phyloP scores from a whole-genome alignment of 768 basidiomycete species.

The Tulasnella sp. region DNA sequence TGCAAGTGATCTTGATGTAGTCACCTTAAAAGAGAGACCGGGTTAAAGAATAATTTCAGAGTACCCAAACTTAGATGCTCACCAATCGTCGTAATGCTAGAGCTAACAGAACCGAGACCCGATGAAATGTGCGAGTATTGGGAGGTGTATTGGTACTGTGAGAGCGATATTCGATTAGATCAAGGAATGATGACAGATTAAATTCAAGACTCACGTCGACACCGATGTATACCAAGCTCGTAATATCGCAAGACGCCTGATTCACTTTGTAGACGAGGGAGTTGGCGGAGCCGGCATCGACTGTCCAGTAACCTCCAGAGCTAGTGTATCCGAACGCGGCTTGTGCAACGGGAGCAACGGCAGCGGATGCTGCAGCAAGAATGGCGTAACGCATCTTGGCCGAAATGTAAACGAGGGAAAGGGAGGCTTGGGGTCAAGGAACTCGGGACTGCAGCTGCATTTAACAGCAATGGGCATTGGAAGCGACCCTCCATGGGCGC shows the following conservation, averaged over 20 bases:
- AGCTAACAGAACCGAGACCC: slow-evolving; percentile 52
- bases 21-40: slow-evolving; percentile 42
- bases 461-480: not conserved
- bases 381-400: slow-evolving; percentile 9
- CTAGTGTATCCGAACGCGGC: slow-evolving; percentile 55
- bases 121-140: slow-evolving; percentile 55
- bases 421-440: not conserved
- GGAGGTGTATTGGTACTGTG: slow-evolving; percentile 50
- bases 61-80: not conserved
- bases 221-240: slow-evolving; percentile 52
- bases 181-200: not conserved
- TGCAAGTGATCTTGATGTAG: slow-evolving; percentile 51
- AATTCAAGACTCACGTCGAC: slow-evolving; percentile 38
- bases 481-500: not conserved
- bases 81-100: slow-evolving; percentile 46
- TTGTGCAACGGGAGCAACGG: not conserved
- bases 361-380: not conserved
- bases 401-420: not conserved
- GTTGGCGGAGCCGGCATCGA: slow-evolving; percentile 52
- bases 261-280: slow-evolving; percentile 44
- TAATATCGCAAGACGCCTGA: slow-evolving; percentile 53
- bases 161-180: not conserved
- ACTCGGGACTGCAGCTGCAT: not conserved
- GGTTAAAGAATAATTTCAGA: not conserved
- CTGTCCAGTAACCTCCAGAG: slow-evolving; percentile 48